Evolutionary conservation across 2,329 filamentous ascomycete genomes (phyloP), one percentile per base, ranked within the genome.

Genomic region (Aspergillus tubingensis): DNA sequence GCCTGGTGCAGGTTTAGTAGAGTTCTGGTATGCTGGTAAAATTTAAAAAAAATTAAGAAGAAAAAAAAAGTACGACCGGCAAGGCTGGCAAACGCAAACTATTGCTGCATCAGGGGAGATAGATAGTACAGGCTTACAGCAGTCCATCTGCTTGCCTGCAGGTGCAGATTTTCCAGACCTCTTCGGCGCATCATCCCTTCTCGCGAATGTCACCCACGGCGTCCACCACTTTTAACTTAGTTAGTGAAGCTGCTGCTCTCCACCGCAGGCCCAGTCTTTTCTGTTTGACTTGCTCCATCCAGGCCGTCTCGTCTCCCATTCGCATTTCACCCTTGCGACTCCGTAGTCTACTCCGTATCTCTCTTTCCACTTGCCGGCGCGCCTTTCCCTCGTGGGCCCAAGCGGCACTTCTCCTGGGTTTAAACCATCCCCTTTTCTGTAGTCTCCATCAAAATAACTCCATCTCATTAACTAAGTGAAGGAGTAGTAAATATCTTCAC

Each of bases 341-440:
- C 25, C 23, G 6, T 23, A 23, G 23, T 23, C 23, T 23, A 23
- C 23, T 23, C 23, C 25, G 25, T 27, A 27, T 10, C 8, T 44
- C 41, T 43, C 27, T 25, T 25, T 25, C 57, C 48, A 47, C 58
- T 39, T 47, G 51, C 52, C 48, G 51, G 58, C 30, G 57, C 59
- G 57, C 10, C 23, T 49, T 58, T 60, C 49, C 62, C 57, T 62
- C 62, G 57, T 64, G 62, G 62, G 62, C 50, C 62, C 57, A 62
- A 62, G 60, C 60, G 60, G 57, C 44, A 60, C 53, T 62, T 59
- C 59, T 62, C 59, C 57, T 61, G 50, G 44, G 21, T 30, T 54
- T 41, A 19, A 30, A 47, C 19, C 27, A 48, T 55, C 54, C 54
- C 54, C 54, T 48, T 57, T 57, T 57, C 30, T 30, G 32, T 49